Percentiles rank a stretch among this genome's conserved stretches.
These are phyloP conservation scores for Salix udensis DNA, from an alignment of 345 rosid species.

Conservation along the genomic window DNA sequence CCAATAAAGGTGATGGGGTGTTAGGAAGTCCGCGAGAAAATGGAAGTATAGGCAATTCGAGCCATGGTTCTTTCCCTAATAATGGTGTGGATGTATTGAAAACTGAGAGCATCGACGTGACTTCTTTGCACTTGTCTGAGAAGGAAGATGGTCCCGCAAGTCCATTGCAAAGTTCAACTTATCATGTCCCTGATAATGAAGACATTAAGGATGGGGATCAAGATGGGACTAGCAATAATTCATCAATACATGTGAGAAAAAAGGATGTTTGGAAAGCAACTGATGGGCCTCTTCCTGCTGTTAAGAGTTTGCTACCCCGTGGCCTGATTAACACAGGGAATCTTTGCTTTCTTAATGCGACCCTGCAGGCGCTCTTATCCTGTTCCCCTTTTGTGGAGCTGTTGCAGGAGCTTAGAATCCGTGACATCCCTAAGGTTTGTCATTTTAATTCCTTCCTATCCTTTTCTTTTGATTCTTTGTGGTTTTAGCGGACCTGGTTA, in stretches of 20 bases:
- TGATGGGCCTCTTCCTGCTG: slow-evolving; percentile 32
- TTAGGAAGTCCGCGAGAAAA: slow-evolving; percentile 33
- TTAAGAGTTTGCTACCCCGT: slow-evolving; percentile 52
- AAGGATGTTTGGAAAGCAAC: slow-evolving; percentile 30
- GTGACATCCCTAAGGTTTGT: slow-evolving; percentile 57
- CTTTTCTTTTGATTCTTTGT: not conserved
- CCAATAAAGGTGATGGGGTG: slow-evolving; percentile 22
- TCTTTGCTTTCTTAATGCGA: slow-evolving; percentile 85
- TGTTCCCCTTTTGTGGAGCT: slow-evolving; percentile 87
- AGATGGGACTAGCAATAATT: slow-evolving; percentile 23
- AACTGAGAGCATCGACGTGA: slow-evolving; percentile 30
- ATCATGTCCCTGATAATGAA: slow-evolving; percentile 43
- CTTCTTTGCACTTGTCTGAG: slow-evolving; percentile 28
- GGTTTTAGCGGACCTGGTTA: not conserved
- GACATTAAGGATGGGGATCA: slow-evolving; percentile 20
- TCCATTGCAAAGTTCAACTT: slow-evolving; percentile 43
- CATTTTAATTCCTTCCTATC: not conserved
- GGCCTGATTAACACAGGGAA: slow-evolving; percentile 87
- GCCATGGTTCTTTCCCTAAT: slow-evolving; percentile 23
- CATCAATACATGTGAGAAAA: slow-evolving; percentile 21
- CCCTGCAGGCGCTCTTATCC: slow-evolving; percentile 82
- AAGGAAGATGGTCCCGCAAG: slow-evolving; percentile 36
- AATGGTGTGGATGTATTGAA: slow-evolving; percentile 45
- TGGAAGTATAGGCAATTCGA: slow-evolving; percentile 34
- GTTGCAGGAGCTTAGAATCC: slow-evolving; percentile 55